phyloP scores from a whole-genome alignment of 108 stramenopile genomes.

The Stephanodiscus triporus region DNA sequence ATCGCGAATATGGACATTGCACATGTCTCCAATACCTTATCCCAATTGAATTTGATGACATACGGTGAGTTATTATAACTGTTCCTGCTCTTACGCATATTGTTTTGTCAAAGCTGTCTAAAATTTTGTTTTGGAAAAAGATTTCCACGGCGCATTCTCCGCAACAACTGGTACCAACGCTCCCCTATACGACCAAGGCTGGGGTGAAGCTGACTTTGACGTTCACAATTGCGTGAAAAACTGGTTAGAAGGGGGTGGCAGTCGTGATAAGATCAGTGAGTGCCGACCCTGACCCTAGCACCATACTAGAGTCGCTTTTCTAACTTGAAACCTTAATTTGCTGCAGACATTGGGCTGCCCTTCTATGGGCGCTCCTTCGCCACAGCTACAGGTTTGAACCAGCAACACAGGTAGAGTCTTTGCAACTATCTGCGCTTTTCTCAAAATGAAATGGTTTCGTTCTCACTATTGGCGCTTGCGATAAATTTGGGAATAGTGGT shows the following conservation, averaged over 20 bases:
- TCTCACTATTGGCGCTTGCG: not conserved
- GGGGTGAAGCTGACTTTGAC: conserved; percentile 39
- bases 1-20: conserved; percentile 48
- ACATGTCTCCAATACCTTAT: conserved; percentile 34
- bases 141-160: conserved; percentile 49
- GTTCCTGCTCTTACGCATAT: not conserved
- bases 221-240: conserved; percentile 43
- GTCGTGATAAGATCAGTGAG: conserved; percentile 20
- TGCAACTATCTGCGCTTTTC: not conserved
- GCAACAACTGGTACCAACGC: conserved; percentile 39
- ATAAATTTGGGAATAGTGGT: conserved; percentile 4
- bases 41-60: conserved; percentile 47
- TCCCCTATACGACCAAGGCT: conserved; percentile 51
- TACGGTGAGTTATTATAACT: conserved; percentile 22
- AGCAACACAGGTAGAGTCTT: conserved; percentile 19
- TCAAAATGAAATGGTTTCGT: not conserved
- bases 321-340: not conserved
- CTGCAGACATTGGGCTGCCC: conserved; percentile 32
- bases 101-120: not conserved
- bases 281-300: not conserved
- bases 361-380: conserved; percentile 51
- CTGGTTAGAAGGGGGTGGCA: conserved; percentile 34
- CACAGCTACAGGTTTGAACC: conserved; percentile 38
- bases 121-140: conserved; percentile 6
- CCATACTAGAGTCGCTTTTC: not conserved